phyloP scores from a whole-genome alignment of 495 filamentous ascomycete species.

The Aspergillus biplanus region DNA sequence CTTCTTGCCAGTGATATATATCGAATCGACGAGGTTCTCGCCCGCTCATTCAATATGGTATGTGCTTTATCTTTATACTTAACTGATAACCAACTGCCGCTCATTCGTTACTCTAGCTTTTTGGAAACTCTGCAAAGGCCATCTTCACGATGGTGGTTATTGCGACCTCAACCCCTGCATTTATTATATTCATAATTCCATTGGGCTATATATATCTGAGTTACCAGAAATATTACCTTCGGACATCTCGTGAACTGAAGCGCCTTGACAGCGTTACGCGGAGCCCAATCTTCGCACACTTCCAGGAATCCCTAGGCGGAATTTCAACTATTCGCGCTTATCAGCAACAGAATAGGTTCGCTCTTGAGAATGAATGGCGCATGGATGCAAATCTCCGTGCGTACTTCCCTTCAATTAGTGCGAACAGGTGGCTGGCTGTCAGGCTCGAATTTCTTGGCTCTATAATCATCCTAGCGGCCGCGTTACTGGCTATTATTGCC shows the following conservation, averaged over 20 bases:
- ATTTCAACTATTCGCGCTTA: conserved; percentile 98
- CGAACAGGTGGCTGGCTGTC: conserved; percentile 96
- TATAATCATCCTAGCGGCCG: conserved; percentile 86
- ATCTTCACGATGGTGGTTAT: conserved; percentile 88
- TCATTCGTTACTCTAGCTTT: conserved; percentile 60
- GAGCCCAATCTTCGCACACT: conserved; percentile 97
- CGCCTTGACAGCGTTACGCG: conserved; percentile 92
- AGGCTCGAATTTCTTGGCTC: conserved; percentile 96
- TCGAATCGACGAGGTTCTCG: conserved; percentile 91
- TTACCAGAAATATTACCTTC: conserved; percentile 96
- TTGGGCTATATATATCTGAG: conserved; percentile 82
- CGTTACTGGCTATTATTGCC: conserved; percentile 79
- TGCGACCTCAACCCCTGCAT: conserved; percentile 76
- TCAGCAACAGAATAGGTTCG: conserved; percentile 82
- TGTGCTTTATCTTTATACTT: conserved; percentile 20
- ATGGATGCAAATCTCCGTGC: conserved; percentile 95
- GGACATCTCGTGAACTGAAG: conserved; percentile 95
- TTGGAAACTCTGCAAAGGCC: conserved; percentile 84
- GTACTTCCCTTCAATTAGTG: conserved; percentile 94
- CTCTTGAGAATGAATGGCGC: conserved; percentile 94
- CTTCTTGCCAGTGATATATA: conserved; percentile 77
- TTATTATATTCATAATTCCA: conserved; percentile 79
- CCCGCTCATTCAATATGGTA: conserved; percentile 86
- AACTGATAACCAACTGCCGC: not conserved
- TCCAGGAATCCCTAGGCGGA: conserved; percentile 95